Base-by-base conservation (phyloP, 208 protist genomes). In the Leptomonas pyrrhocoris region DNA sequence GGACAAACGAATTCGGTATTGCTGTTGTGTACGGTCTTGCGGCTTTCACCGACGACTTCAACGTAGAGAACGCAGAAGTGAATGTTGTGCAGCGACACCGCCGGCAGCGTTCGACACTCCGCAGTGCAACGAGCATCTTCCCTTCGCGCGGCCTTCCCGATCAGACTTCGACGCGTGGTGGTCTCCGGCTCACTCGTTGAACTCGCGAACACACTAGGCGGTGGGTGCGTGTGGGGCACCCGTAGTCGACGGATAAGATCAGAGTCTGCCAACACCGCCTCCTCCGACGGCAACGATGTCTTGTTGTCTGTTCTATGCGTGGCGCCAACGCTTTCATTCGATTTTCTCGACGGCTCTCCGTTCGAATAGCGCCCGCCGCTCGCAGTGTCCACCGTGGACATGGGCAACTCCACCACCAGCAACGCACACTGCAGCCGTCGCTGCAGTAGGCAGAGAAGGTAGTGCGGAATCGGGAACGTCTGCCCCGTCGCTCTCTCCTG, bases 371-470 rank as follows among this genome's bases (percentile, higher is more conserved):
- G 58, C 6, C 55, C 28, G 4, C 63, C 56, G 43, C 16, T 27
- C 11, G 42, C 67, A 1, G 18, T 23, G 3, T 31, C 23, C 46
- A n/a, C 23, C 7, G 18, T 36, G 27, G 65, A 48, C 5, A 38
- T 25, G 0, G 40, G 30, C n/a, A 54, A 61, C 73, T 94, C 88
- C 2, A 86, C 16, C 7, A 92, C 27, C 49, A 94, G 64, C 73
- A 94, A 74, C 9, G 89, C 86, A 65, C 85, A 89, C 27, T 62
- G 65, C 18, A 83, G 49, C 25, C 84, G 85, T 27, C 79, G 84
- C 64, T 90, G 89, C 43, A 94, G 74, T 27, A 69, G 68, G 45
- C 75, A 80, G 31, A 92, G 76, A 16, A 90, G 53, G 74, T 84
- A 87, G 60, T 84, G 62, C 3, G 54, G 74, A 15, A 94, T 65